Percentiles rank a stretch among this genome's conserved stretches.
Evolutionary conservation across 2,329 filamentous ascomycete species (phyloP).

Genomic region (Neonectria sp.): DNA sequence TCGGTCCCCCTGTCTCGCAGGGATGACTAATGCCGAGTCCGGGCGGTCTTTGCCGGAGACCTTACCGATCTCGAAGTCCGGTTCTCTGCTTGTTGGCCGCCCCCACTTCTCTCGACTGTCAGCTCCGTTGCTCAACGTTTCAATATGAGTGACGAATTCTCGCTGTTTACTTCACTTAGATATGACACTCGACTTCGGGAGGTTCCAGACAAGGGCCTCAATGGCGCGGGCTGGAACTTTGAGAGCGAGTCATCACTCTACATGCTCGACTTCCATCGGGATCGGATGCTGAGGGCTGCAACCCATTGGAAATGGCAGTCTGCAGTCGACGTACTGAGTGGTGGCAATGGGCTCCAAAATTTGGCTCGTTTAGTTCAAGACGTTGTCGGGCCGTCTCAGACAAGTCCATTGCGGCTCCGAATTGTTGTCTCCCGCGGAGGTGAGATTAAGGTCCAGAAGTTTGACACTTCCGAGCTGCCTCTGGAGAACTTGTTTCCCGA

Average conservation of each 20-base stretch:
- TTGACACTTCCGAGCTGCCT: slow-evolving; percentile 55
- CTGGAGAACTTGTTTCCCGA: slow-evolving; percentile 71
- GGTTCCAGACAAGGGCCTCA: slow-evolving; percentile 56
- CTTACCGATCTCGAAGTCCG: slow-evolving; percentile 19
- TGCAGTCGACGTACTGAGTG: slow-evolving; percentile 62
- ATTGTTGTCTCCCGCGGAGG: slow-evolving; percentile 69
- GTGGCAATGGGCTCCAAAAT: slow-evolving; percentile 60
- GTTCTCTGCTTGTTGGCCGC: neutral
- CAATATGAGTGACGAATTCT: slow-evolving; percentile 63
- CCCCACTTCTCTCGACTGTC: slow-evolving; percentile 2
- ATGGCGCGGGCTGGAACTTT: slow-evolving; percentile 68
- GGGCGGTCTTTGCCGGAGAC: slow-evolving; percentile 12
- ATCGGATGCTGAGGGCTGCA: slow-evolving; percentile 80
- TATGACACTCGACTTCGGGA: slow-evolving; percentile 74
- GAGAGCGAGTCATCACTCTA: slow-evolving; percentile 76
- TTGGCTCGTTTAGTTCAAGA: slow-evolving; percentile 53
- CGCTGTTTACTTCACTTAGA: slow-evolving; percentile 79
- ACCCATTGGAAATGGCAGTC: slow-evolving; percentile 68
- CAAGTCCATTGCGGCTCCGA: slow-evolving; percentile 65
- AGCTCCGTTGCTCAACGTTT: neutral
- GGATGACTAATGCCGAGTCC: slow-evolving; percentile 25
- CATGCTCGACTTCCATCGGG: slow-evolving; percentile 83
- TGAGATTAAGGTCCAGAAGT: slow-evolving; percentile 59
- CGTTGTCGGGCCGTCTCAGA: slow-evolving; percentile 54
- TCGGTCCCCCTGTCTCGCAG: neutral